Evolutionary conservation across 208 protist genomes (phyloP), one percentile per base, ranked within the genome.

Genomic region (Porcisia deanei): DNA sequence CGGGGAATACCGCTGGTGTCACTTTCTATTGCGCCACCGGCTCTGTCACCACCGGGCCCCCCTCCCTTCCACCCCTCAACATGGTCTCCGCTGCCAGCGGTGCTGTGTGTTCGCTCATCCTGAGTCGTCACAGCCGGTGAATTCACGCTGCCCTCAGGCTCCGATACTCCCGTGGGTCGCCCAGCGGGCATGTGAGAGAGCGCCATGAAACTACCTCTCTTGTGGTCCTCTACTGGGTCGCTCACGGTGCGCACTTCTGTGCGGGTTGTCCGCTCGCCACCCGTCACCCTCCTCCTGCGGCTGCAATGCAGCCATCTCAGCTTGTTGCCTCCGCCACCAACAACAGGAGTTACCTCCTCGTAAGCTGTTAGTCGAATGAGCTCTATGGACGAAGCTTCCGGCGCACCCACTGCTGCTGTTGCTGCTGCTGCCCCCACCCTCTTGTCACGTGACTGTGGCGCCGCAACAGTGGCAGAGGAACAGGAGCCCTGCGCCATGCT

Each of bases 331-430:
- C 30, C 7, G 52, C 68, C 68, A 14, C 45, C 18, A 53, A 37
- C 68, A 60, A 72, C 37, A 1, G 68, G 68, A 16, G 57, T 45
- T n/a, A 83, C 74, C 53, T 75, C 75, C 47, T 83, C 79, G 75
- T 80, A 83, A 10, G 61, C 79, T 69, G 47, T 59, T 37, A 57
- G 30, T 10, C n/a, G 10, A 22, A 59, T 34, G 2, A 39, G 6
- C 52, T 47, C 37, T 37, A 22, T 39, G 16, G 14, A 39, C 14
- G 47, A 37, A 6, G 47, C 43, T 57, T 1, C 47, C 14, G 30
- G 8, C 41, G 43, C 37, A 49, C 10, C 39, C 25, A 45, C 22
- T 9, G 41, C 25, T 30, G 54, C 66, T 22, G 49, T 30, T 30
- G 30, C 30, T 30, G 30, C 30, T 30, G 54, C 66, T 22, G 49